phyloP scores from a whole-genome alignment of 768 basidiomycete genomes.

The Tubosaeta brunneosetosa region DNA sequence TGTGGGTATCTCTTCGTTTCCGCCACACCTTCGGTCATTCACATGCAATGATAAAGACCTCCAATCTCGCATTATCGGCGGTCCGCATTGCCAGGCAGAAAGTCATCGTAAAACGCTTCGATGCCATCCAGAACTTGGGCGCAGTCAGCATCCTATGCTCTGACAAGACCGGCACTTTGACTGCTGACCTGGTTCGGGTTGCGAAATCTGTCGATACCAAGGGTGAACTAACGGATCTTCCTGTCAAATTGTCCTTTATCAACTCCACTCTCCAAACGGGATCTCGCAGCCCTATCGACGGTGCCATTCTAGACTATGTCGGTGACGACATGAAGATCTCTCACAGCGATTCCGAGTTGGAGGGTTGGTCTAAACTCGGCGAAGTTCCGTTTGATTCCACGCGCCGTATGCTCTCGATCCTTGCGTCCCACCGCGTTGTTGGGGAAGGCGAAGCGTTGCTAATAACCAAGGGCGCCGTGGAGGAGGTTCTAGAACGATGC shows the following conservation, averaged over 20 bases:
- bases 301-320: slow-evolving; percentile 30
- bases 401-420: slow-evolving; percentile 33
- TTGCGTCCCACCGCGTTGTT: slow-evolving; percentile 24
- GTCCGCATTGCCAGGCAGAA: slow-evolving; percentile 52
- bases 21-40: background rate
- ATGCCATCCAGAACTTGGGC: slow-evolving; percentile 59
- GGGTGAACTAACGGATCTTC: slow-evolving; percentile 23
- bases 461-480: slow-evolving; percentile 30
- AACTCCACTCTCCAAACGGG: slow-evolving; percentile 33
- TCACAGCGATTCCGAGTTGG: slow-evolving; percentile 5
- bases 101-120: slow-evolving; percentile 59
- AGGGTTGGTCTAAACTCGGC: slow-evolving; percentile 28
- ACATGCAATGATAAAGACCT: slow-evolving; percentile 43
- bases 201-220: slow-evolving; percentile 24
- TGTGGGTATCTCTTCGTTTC: slow-evolving; percentile 11
- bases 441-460: slow-evolving; percentile 19
- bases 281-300: slow-evolving; percentile 34
- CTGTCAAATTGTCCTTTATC: slow-evolving; percentile 27
- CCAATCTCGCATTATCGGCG: slow-evolving; percentile 57
- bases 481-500: slow-evolving; percentile 32
- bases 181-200: slow-evolving; percentile 36
- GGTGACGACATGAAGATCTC: slow-evolving; percentile 10
- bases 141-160: slow-evolving; percentile 52
- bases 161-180: slow-evolving; percentile 64
- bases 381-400: slow-evolving; percentile 36